A percentile compares a stretch with the other conserved stretches of the same genome.
These are phyloP conservation scores for Theobroma cacao DNA, from an alignment of 345 rosid genomes.

Conservation along the genomic window DNA sequence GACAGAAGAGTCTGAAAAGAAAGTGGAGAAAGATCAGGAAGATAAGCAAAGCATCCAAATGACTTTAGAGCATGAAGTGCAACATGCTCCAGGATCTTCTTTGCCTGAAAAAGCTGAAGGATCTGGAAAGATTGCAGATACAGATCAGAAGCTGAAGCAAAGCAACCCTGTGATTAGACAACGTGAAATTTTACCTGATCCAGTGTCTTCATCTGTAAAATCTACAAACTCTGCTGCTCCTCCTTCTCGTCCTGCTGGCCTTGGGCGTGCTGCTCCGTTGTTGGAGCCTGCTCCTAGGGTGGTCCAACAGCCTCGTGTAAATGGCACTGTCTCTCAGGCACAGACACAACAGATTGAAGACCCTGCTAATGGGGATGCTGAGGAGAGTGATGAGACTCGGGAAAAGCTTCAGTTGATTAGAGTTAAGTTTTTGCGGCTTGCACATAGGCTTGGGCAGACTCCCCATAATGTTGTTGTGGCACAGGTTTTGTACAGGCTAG, in stretches of 20 bases:
- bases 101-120: conserved; percentile 2
- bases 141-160: conserved; percentile 26
- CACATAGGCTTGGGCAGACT: conserved; percentile 95
- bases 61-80: conserved; percentile 14
- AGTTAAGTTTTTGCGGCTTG: conserved; percentile 95
- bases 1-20: conserved; percentile 30
- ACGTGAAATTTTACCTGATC: conserved; percentile 21
- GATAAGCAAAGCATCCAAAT: conserved; percentile 25
- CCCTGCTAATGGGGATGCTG: conserved; percentile 57
- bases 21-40: conserved; percentile 20
- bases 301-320: conserved; percentile 72
- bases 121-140: conserved; percentile 22
- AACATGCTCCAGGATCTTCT: not conserved
- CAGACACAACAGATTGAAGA: conserved; percentile 81
- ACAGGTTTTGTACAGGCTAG: conserved; percentile 95
- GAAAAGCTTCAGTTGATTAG: conserved; percentile 97
- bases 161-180: conserved; percentile 25
- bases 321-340: conserved; percentile 55
- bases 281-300: conserved; percentile 75
- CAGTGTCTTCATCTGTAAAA: conserved; percentile 35
- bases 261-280: conserved; percentile 82
- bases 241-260: conserved; percentile 86
- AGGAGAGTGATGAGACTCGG: conserved; percentile 92
- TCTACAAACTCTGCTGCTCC: conserved; percentile 31
- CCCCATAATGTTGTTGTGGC: conserved; percentile 99